Evolutionary conservation across 2,329 filamentous ascomycete species (phyloP).

Genomic region (Celoporthe dispersa): DNA sequence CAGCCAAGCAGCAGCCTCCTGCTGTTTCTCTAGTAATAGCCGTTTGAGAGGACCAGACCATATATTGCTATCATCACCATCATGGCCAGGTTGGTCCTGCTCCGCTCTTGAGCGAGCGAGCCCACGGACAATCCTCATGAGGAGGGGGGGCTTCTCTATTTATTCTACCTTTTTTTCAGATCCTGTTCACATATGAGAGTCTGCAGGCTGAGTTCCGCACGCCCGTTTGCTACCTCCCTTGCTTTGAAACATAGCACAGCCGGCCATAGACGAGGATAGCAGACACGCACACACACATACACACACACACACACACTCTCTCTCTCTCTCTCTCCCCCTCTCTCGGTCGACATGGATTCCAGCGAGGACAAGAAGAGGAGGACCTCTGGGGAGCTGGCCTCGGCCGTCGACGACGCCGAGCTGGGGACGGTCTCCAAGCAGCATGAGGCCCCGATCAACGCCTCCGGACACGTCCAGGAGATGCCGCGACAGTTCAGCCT

Average conservation of each 20-base stretch:
- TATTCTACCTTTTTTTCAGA: too few relatives aligned
- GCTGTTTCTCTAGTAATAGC: not conserved
- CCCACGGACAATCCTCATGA: not conserved
- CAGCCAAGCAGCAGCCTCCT: not conserved
- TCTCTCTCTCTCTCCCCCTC: not conserved
- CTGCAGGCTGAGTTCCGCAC: not conserved
- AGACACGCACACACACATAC: too few relatives aligned
- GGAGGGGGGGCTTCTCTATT: too few relatives aligned
- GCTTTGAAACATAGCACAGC: not conserved
- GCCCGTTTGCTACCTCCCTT: not conserved
- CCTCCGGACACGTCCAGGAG: constrained; percentile 47
- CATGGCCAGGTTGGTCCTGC: not conserved
- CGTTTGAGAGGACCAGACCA: not conserved
- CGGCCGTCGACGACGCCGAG: constrained; percentile 17
- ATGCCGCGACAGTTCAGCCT: constrained; percentile 46
- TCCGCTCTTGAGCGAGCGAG: not conserved
- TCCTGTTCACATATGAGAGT: too few relatives aligned
- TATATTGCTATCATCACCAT: not conserved
- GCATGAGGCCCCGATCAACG: constrained; percentile 39
- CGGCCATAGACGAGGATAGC: too few relatives aligned
- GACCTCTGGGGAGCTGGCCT: not conserved
- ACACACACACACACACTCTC: not conserved
- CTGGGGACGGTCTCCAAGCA: constrained; percentile 1
- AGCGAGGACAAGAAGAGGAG: constrained; percentile 9
- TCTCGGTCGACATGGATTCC: constrained; percentile 3